These are phyloP conservation scores for Petasospora fabianii DNA, from an alignment of 1,139 yeast genomes.

Conservation along the genomic window DNA sequence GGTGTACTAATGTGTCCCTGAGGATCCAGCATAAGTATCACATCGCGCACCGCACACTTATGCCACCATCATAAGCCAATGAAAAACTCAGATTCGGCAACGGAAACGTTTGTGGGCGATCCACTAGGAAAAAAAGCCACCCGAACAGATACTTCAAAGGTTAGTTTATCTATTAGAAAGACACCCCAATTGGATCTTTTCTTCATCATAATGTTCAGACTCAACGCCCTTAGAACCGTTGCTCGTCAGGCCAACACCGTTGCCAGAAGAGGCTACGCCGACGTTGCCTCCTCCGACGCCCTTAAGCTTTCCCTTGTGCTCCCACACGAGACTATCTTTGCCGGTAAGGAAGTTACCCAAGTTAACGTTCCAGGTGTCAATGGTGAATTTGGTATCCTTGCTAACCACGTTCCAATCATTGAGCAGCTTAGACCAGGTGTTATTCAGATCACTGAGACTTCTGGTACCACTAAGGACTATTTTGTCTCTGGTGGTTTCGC, in stretches of 20 bases:
- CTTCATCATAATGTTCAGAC: constrained; percentile 54
- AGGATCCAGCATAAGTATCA: too few relatives aligned
- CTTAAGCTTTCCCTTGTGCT: constrained; percentile 87
- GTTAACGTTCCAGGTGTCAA: constrained; percentile 95
- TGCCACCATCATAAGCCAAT: constrained; percentile 2
- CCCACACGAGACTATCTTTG: constrained; percentile 60
- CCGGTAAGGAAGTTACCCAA: constrained; percentile 52
- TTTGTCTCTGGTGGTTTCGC: constrained; percentile 96
- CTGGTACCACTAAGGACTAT: constrained; percentile 76
- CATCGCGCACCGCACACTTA: too few relatives aligned
- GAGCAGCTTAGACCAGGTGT: constrained; percentile 98
- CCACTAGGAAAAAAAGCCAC: constrained; percentile 3
- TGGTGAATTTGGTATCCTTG: constrained; percentile 96
- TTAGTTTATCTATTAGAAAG: too few relatives aligned
- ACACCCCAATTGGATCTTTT: constrained; percentile 2
- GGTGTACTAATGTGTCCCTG: too few relatives aligned
- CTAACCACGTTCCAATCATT: constrained; percentile 96
- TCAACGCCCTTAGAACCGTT: constrained; percentile 51
- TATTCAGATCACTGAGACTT: constrained; percentile 81
- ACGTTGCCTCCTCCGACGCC: constrained; percentile 73
- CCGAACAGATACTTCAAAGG: constrained; percentile 3
- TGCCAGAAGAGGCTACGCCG: constrained; percentile 84
- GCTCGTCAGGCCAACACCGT: constrained; percentile 60
- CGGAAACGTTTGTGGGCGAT: too few relatives aligned
- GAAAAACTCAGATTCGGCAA: not conserved